Evolutionary conservation across 208 protist genomes (phyloP), one percentile per base, ranked within the genome.

Genomic region (Porcisia deanei): DNA sequence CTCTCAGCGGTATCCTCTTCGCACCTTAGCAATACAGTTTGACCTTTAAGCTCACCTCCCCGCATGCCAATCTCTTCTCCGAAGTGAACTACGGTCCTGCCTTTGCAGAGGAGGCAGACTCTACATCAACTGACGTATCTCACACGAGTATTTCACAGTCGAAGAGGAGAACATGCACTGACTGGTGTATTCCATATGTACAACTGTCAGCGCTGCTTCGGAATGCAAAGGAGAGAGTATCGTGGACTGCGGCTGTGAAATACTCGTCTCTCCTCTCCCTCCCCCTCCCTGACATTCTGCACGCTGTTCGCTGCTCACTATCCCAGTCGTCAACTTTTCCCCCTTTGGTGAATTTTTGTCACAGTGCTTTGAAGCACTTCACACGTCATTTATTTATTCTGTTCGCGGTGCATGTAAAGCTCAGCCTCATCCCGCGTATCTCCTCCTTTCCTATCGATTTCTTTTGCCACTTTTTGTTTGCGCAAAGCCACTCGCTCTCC

Each of bases 401-500:
- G 9, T 34, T 67, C n/a, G 10, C 34, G 22, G 41, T 52, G 41
- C 41, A 67, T 16, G 20, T 67, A 37, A 67, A 18, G 25, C 41
- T 49, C 63, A 49, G 63, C 41, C 20, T 12, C 34, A n/a, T 9
- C 22, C n/a, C 8, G 2, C 25, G 12, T 66, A 2, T 66, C 39
- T 61, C 30, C 14, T n/a, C 25, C 9, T 67, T n/a, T 34, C 63
- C 37, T 67, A 67, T 67, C 63, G 63, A 67, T 37, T 34, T n/a
- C n/a, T 10, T 39, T 71, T 10, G 25, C 12, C 43, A 10, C 12
- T 8, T 16, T 39, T 57, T 49, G 30, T 14, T 37, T 39, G 9
- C 8, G n/a, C 66, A 71, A 9, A 10, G 22, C 5, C 22, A 60
- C 57, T 22, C 25, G 7, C 16, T 20, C 1, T 37, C 57, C 16